Base-by-base conservation (phyloP, 2,329 filamentous ascomycete species). In the Chalaropsis thielavioides region DNA sequence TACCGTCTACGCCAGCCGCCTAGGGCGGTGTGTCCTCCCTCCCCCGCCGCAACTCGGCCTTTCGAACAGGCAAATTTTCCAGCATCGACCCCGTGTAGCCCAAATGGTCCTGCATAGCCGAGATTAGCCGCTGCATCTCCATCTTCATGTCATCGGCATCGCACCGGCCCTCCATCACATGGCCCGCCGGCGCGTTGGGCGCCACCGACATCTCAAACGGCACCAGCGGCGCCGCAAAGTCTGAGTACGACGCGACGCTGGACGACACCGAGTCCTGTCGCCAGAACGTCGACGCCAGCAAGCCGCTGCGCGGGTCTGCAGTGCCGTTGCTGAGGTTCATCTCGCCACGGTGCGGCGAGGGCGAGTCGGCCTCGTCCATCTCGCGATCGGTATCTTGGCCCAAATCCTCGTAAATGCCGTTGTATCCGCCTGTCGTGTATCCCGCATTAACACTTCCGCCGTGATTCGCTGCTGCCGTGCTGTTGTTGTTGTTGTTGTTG, bases 111-210 rank as follows among this genome's bases (percentile, higher is more conserved):
- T 62, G 59, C 62, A 67, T 62, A 17, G 58, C 49, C 19, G 56
- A 63, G 49, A 67, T 61, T 24, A 67, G 46, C 44, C 65, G 62
- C 46, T 64, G 65, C 65, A 67, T 67, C 49, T 67, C 65, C 44
- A 59, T 61, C 62, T 67, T 67, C 65, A 67, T 64, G 31, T 64
- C 65, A 5, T 62, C 24, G 1, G 62, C 62, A 10, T 59, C 63
- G 46, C 65, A 59, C 22, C 44, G 59, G n/a, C 65, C 65, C 65
- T 67, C 65, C 65, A 67, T 67, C 11, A 67, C 65, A 6, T 24
- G 13, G 13, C 65, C 62, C 8, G 41, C 31, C 15, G 65, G 65
- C 11, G 43, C 65, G 6, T 31, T 58, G 38, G 65, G 65, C 19
- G 65, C 65, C 44, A 56, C 54, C 40, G 62, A 64, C 62, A 56